These are phyloP conservation scores for Trichoderma virens DNA, from an alignment of 495 filamentous ascomycete species.

Conservation along the genomic window DNA sequence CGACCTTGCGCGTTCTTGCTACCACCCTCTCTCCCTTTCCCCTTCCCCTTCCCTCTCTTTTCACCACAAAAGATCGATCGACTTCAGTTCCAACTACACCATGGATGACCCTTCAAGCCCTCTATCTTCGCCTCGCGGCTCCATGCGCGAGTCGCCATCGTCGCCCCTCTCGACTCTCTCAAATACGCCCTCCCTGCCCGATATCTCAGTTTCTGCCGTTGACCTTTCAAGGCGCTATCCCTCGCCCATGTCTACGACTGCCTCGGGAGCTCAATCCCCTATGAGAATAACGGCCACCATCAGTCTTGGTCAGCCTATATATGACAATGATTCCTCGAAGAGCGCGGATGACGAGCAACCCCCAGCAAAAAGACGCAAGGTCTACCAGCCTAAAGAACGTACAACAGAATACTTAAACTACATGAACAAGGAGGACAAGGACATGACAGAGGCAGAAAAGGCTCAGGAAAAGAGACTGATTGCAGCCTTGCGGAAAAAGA, in stretches of 20 bases:
- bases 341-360: conserved; percentile 48
- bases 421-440: conserved; percentile 34
- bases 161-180: conserved; percentile 43
- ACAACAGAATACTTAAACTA: conserved; percentile 73
- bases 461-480: conserved; percentile 58
- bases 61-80: neutral
- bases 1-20: neutral
- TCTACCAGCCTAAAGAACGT: conserved; percentile 58
- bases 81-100: neutral
- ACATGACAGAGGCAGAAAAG: conserved; percentile 22
- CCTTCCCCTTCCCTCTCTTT: neutral
- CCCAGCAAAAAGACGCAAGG: conserved; percentile 66
- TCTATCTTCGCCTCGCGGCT: conserved; percentile 8
- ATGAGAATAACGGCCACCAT: conserved; percentile 21
- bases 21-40: neutral
- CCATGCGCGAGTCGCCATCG: conserved; percentile 25
- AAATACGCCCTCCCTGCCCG: conserved; percentile 47
- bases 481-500: conserved; percentile 73
- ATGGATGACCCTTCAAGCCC: conserved; percentile 1
- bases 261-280: conserved; percentile 37
- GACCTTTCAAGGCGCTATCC: conserved; percentile 30
- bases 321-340: conserved; percentile 36
- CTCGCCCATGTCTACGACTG: conserved; percentile 31
- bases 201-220: conserved; percentile 31
- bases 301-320: conserved; percentile 43